Evolutionary conservation across 139 green algal genomes (phyloP).

Genomic region (Picochlorum sp.): DNA sequence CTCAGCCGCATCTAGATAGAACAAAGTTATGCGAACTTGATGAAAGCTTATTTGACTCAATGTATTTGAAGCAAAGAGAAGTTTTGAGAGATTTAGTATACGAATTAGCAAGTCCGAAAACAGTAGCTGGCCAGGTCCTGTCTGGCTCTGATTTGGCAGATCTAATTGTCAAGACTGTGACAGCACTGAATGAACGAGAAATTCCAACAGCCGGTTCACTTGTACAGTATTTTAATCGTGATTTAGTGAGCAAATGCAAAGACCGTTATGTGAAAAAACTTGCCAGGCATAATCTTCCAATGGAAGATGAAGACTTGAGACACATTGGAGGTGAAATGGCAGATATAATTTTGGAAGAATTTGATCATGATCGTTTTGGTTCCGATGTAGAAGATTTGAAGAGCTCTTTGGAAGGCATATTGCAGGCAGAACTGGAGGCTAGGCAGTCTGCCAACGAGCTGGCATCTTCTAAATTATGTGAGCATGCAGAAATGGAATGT

Average conservation of each 20-base stretch:
- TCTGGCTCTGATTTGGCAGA: conserved; percentile 32
- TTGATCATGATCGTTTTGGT: conserved; percentile 45
- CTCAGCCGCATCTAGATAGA: conserved; percentile 82
- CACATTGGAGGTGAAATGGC: conserved; percentile 4
- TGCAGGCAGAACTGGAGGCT: conserved; percentile 29
- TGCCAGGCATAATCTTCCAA: conserved; percentile 32
- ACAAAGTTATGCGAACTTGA: conserved; percentile 54
- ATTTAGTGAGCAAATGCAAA: conserved; percentile 29
- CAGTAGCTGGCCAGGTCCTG: conserved; percentile 25
- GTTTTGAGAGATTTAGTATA: conserved; percentile 23
- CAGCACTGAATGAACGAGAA: conserved; percentile 55
- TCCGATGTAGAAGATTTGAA: conserved; percentile 13
- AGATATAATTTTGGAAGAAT: conserved; percentile 10
- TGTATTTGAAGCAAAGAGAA: conserved; percentile 29
- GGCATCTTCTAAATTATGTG: conserved; percentile 17
- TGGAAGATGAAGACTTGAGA: conserved; percentile 28
- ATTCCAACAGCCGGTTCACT: conserved; percentile 61
- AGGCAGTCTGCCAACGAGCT: conserved; percentile 22
- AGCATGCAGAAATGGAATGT: conserved; percentile 22
- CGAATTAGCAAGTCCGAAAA: conserved; percentile 34
- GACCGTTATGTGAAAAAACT: conserved; percentile 12
- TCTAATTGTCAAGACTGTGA: conserved; percentile 38
- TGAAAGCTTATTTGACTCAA: conserved; percentile 24
- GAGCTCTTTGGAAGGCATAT: conserved; percentile 20
- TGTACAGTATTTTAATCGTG: conserved; percentile 64